phyloP scores from a whole-genome alignment of 139 green algal genomes.

The Tetraselmis chui region DNA sequence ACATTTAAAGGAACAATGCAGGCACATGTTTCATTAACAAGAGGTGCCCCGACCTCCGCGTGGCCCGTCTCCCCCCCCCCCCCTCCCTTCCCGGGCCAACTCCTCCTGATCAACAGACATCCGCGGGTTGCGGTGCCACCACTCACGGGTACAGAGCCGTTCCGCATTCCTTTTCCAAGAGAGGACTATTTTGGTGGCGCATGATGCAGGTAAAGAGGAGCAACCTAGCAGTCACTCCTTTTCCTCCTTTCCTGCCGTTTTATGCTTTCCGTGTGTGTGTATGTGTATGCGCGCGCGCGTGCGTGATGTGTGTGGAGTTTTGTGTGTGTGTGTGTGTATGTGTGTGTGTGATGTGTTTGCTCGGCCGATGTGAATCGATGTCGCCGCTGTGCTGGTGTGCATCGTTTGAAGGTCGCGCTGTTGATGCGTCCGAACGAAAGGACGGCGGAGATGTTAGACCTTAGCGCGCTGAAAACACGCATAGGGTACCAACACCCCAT shows the following conservation, averaged over 20 bases:
- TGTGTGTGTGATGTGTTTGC: too few species aligned
- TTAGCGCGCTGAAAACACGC: neutral
- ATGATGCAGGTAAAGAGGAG: conserved; percentile 1
- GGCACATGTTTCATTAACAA: too few species aligned
- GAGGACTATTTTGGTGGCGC: neutral
- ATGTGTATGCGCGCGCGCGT: too few species aligned
- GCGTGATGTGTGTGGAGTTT: too few species aligned
- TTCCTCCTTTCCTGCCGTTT: neutral
- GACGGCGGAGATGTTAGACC: neutral
- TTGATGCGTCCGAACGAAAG: conserved; percentile 1
- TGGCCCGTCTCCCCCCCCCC: too few species aligned
- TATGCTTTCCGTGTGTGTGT: neutral
- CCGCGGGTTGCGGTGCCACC: neutral
- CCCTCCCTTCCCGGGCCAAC: neutral
- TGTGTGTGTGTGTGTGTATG: too few species aligned
- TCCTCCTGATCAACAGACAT: neutral
- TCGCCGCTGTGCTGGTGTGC: too few species aligned
- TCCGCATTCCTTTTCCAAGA: neutral
- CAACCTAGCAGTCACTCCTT: neutral
- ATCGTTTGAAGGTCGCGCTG: neutral
- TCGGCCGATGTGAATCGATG: too few species aligned
- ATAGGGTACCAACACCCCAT: conserved; percentile 10
- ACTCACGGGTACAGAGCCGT: neutral
- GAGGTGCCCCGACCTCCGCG: too few species aligned
- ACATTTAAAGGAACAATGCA: too few species aligned